A percentile compares a stretch with the other conserved stretches of the same genome.
Evolutionary conservation across 2,329 filamentous ascomycete species (phyloP).

Genomic region (Xylaria polymorpha): DNA sequence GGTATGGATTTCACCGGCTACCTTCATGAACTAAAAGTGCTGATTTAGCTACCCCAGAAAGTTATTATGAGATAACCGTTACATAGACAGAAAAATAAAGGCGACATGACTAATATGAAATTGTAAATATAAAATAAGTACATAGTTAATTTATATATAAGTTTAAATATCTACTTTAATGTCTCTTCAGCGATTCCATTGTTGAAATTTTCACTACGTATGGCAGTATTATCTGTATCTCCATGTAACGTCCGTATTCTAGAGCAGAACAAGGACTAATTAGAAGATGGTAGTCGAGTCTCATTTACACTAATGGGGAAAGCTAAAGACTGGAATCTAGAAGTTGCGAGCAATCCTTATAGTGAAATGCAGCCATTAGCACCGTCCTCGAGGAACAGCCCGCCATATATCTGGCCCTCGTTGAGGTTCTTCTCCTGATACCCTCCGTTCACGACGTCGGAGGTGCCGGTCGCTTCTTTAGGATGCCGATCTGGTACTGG

Average conservation of each 20-base stretch:
- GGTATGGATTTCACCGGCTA: neutral
- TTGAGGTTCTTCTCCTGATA: constrained; percentile 60
- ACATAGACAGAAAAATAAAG: neutral
- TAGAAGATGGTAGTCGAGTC: neutral
- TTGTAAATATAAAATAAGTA: neutral
- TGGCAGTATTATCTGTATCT: too few species aligned
- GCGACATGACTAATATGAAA: neutral
- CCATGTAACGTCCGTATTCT: too few species aligned
- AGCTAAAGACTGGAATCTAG: neutral
- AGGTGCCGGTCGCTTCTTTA: constrained; percentile 67
- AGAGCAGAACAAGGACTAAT: too few species aligned
- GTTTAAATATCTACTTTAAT: neutral
- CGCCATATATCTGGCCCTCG: constrained; percentile 63
- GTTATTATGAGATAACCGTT: neutral
- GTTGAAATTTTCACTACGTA: neutral
- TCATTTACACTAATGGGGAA: neutral
- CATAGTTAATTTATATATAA: neutral
- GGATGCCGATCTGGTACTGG: constrained; percentile 66
- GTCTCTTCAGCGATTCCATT: neutral
- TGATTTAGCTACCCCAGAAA: neutral
- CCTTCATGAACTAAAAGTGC: neutral
- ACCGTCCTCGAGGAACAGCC: constrained; percentile 63
- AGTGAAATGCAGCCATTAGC: constrained; percentile 56
- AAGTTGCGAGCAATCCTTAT: constrained; percentile 39
- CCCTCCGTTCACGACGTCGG: constrained; percentile 61